A percentile compares a stretch with the other conserved stretches of the same genome.
Conservation (phyloP, 257 asterid genomes). For the Parsonsia alboflavescens region DNA sequence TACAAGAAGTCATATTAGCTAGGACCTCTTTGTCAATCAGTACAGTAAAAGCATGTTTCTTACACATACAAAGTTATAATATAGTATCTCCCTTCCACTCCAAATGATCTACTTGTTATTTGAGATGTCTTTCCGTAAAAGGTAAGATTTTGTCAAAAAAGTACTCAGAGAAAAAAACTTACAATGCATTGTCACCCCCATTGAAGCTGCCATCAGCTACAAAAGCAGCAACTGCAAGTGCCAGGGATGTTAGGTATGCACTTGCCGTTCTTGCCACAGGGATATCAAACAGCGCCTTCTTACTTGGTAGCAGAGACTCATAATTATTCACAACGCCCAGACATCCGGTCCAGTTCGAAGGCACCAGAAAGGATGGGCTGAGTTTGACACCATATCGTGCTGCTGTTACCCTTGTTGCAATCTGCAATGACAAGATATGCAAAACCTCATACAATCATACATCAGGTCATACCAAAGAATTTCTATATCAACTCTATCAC, state of each 20-base stretch:
- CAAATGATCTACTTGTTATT: not conserved
- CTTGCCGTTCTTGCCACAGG: constrained; percentile 89
- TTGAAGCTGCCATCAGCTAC: constrained; percentile 81
- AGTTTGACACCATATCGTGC: constrained; percentile 72
- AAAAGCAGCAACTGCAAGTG: constrained; percentile 65
- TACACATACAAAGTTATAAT: no score
- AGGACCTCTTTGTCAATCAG: no score
- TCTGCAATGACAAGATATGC: constrained; percentile 30
- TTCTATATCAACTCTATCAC: not conserved
- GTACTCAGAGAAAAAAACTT: constrained; percentile 26
- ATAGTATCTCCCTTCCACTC: not conserved
- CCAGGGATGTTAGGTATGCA: constrained; percentile 69
- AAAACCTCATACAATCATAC: constrained; percentile 2
- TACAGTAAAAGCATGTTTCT: no score
- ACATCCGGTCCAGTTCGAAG: constrained; percentile 92
- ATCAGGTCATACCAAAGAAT: not conserved
- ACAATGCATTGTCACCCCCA: constrained; percentile 90
- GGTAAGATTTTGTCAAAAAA: not conserved
- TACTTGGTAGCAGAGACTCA: constrained; percentile 76
- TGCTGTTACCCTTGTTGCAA: constrained; percentile 75
- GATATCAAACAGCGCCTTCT: constrained; percentile 78
- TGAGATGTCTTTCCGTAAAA: not conserved
- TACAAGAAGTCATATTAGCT: not conserved
- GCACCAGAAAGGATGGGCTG: constrained; percentile 94
- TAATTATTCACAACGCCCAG: constrained; percentile 84